phyloP scores from a whole-genome alignment of 768 basidiomycete species.

The Obba rivulosa region DNA sequence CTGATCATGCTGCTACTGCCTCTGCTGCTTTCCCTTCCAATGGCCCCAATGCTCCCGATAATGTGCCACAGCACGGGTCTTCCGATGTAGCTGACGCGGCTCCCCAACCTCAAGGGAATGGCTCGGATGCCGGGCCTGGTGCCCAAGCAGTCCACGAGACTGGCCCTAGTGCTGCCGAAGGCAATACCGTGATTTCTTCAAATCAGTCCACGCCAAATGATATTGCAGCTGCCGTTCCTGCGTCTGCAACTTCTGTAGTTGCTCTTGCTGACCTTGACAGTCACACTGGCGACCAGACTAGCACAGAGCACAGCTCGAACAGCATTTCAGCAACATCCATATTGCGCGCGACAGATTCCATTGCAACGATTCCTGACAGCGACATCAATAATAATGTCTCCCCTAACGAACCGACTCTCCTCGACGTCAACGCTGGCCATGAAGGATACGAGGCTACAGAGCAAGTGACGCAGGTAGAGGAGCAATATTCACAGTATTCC shows the following conservation, averaged over 20 bases:
- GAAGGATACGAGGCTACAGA: neutral
- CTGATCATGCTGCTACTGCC: slow-evolving; percentile 1
- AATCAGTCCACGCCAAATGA: slow-evolving; percentile 22
- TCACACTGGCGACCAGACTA: no score
- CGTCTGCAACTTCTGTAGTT: slow-evolving; percentile 32
- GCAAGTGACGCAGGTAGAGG: slow-evolving; percentile 14
- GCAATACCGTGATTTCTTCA: slow-evolving; percentile 18
- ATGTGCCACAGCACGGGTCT: slow-evolving; percentile 9
- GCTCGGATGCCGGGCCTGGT: neutral
- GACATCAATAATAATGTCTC: slow-evolving; percentile 22
- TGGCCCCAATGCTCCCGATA: slow-evolving; percentile 10
- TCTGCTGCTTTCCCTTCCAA: neutral
- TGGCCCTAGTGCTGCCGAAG: no score
- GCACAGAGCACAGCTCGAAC: no score
- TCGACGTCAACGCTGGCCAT: slow-evolving; percentile 6
- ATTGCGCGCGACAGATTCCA: slow-evolving; percentile 38
- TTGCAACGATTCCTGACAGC: slow-evolving; percentile 48
- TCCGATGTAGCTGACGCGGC: slow-evolving; percentile 8
- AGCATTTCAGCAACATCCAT: slow-evolving; percentile 4
- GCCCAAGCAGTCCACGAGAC: neutral
- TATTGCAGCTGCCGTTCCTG: slow-evolving; percentile 42
- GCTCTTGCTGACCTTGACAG: slow-evolving; percentile 37
- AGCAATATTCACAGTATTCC: neutral
- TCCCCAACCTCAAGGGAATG: slow-evolving; percentile 7
- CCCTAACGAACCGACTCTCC: slow-evolving; percentile 17